Percentiles rank a stretch among this genome's conserved stretches.
Conservation (phyloP, 2,329 filamentous ascomycete species). For the Tolypocladium nubicola region DNA sequence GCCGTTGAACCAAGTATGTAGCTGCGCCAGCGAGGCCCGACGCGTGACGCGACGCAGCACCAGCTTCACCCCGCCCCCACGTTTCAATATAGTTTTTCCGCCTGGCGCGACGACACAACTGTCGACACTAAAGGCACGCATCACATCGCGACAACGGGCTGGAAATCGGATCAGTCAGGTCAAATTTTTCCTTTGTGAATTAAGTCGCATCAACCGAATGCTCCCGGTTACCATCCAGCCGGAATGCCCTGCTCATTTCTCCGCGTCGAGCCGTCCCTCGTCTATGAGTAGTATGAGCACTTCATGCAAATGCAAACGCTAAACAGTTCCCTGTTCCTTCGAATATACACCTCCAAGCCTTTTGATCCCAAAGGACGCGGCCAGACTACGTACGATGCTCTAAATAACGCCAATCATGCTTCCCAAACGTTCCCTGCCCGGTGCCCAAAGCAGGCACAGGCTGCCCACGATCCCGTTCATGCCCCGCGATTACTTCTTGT, state of each 20-base stretch:
- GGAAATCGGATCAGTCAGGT: not conserved
- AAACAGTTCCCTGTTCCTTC: not conserved
- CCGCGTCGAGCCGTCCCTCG: not conserved
- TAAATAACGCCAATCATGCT: slow-evolving; percentile 5
- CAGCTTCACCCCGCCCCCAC: slow-evolving; percentile 7
- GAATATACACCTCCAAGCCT: not conserved
- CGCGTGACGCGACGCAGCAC: slow-evolving; percentile 3
- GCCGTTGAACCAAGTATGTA: not conserved
- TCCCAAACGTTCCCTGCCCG: not conserved
- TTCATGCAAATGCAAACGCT: not conserved
- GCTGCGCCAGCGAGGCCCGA: not conserved
- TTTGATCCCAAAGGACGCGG: not conserved
- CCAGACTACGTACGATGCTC: slow-evolving; percentile 4
- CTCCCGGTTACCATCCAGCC: not conserved
- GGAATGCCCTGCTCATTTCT: too few relatives aligned
- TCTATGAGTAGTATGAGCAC: not conserved
- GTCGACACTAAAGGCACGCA: not conserved
- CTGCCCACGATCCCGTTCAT: not conserved
- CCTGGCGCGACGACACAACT: not conserved
- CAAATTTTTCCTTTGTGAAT: not conserved
- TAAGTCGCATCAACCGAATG: not conserved
- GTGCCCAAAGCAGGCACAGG: not conserved
- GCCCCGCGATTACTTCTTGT: slow-evolving; percentile 34
- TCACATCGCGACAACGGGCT: not conserved
- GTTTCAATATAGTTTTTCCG: not conserved